Conservation (phyloP, 139 green algal genomes). For the Pycnococcus provasolii region DNA sequence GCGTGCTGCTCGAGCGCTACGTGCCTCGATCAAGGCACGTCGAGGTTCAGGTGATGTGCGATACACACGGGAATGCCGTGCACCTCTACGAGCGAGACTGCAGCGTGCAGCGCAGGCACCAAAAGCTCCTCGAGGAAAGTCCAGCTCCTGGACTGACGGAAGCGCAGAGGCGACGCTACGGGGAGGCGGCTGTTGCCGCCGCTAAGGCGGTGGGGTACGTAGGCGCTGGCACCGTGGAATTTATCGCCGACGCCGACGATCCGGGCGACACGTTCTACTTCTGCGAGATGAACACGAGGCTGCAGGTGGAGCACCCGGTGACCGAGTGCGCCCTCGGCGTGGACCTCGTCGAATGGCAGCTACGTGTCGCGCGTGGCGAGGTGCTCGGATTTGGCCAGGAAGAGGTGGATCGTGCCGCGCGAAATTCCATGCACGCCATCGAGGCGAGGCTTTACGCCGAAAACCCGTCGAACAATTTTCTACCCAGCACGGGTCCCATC, state of each 20-base stretch:
- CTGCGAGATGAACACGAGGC: conserved; percentile 91
- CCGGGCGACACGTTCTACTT: conserved; percentile 64
- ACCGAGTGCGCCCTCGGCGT: conserved; percentile 62
- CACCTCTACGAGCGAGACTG: conserved; percentile 93
- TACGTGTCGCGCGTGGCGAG: conserved; percentile 57
- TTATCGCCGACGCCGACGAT: conserved; percentile 72
- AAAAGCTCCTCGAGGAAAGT: conserved; percentile 58
- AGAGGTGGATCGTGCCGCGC: neutral
- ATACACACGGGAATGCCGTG: conserved; percentile 85
- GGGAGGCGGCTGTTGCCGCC: conserved; percentile 67
- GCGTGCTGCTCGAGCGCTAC: conserved; percentile 91
- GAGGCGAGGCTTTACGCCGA: conserved; percentile 85
- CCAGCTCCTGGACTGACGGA: conserved; percentile 21
- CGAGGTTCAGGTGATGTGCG: conserved; percentile 77
- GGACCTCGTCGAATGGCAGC: conserved; percentile 84
- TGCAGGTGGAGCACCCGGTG: conserved; percentile 80
- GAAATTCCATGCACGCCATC: conserved; percentile 50
- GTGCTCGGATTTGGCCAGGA: neutral
- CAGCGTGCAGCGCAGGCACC: conserved; percentile 89
- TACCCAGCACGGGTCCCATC: conserved; percentile 43
- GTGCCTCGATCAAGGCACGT: conserved; percentile 74
- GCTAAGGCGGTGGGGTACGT: conserved; percentile 73
- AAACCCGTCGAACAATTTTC: conserved; percentile 55
- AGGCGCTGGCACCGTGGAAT: conserved; percentile 82
- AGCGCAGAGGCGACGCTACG: conserved; percentile 44